Evolutionary conservation across 176 grass and related monocot genomes (phyloP), one percentile per base, ranked within the genome.

Genomic region (Echinochloa phyllopogon): DNA sequence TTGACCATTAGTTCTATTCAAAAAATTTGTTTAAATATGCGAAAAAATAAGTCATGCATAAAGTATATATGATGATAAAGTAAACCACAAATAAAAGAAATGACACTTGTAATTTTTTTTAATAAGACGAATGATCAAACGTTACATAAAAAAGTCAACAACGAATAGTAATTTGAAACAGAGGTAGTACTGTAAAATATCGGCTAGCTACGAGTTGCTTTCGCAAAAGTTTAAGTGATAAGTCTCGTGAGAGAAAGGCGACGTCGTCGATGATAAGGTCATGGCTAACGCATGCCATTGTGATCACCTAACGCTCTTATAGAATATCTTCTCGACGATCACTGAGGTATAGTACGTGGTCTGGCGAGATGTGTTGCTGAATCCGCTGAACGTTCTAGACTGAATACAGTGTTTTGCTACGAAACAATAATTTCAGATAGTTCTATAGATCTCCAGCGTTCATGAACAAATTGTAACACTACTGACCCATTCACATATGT

Each of bases 231-330:
- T 49, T 13, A 10, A 15, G 24, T 79, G 75, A 89, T 85, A 80
- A 80, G 76, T 89, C 82, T 89, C 82, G 80, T 61, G 82, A 52
- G 82, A 52, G 69, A 89, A 81, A 89, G 77, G 42, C 49, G 49
- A 7, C 29, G 43, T 8, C 12, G 33, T 18, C 82, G 52, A 87
- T 82, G 76, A 84, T 84, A 89, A 80, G 87, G 75, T 80, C 45
- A 75, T 74, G 39, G 68, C 68, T 80, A 73, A 84, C 59, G 41
- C 68, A 84, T 49, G 41, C 68, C 49, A 68, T 56, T 60, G 48
- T 56, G 76, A 80, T 85, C 76, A 75, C 41, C 60, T 18, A 3
- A 11, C 82, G 29, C 68, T 59, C 87, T 79, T 89, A 75, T 84
- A 1, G 38, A 23, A 49, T 50, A 80, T 86, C 40, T 10, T 60